Evolutionary conservation across 2,329 filamentous ascomycete genomes (phyloP).

Genomic region (Fusarium equiseti): DNA sequence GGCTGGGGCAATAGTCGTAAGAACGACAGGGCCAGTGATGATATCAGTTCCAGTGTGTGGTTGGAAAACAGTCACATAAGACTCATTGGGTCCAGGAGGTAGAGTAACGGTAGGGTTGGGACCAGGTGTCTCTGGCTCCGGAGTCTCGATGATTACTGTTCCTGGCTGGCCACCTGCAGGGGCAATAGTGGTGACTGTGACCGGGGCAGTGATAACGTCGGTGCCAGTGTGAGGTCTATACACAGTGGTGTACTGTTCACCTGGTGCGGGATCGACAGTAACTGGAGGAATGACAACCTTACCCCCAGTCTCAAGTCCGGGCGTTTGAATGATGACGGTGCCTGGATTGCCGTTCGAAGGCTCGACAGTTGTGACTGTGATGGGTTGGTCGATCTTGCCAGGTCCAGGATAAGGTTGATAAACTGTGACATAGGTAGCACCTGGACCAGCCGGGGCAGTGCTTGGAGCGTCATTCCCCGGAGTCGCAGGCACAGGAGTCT

Average conservation of each 20-base stretch:
- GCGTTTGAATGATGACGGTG: conserved; percentile 32
- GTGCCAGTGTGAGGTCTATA: conserved; percentile 28
- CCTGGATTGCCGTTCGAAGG: conserved; percentile 21
- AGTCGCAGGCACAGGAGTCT: neutral
- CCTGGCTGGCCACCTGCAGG: conserved; percentile 20
- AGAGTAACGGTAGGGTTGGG: conserved; percentile 28
- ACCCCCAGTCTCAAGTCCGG: conserved; percentile 10
- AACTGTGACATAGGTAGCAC: conserved; percentile 17
- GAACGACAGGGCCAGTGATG: conserved; percentile 20
- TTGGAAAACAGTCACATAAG: conserved; percentile 30
- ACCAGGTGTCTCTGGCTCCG: conserved; percentile 4
- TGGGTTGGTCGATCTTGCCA: conserved; percentile 16
- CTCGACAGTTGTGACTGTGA: conserved; percentile 32
- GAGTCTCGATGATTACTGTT: conserved; percentile 33
- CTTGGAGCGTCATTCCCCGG: neutral
- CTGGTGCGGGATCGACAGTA: conserved; percentile 16
- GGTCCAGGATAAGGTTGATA: conserved; percentile 32
- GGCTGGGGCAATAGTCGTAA: conserved; percentile 21
- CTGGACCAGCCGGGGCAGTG: conserved; percentile 1
- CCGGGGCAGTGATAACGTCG: conserved; percentile 20
- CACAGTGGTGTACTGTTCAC: conserved; percentile 21
- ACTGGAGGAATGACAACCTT: conserved; percentile 25
- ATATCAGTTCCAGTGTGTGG: conserved; percentile 20
- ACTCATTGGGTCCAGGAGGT: conserved; percentile 21
- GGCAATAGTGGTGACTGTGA: conserved; percentile 21